A percentile compares a stretch with the other conserved stretches of the same genome.
These are phyloP conservation scores for Alternaria tenuissima DNA, from an alignment of 2,329 filamentous ascomycete genomes.

Conservation along the genomic window DNA sequence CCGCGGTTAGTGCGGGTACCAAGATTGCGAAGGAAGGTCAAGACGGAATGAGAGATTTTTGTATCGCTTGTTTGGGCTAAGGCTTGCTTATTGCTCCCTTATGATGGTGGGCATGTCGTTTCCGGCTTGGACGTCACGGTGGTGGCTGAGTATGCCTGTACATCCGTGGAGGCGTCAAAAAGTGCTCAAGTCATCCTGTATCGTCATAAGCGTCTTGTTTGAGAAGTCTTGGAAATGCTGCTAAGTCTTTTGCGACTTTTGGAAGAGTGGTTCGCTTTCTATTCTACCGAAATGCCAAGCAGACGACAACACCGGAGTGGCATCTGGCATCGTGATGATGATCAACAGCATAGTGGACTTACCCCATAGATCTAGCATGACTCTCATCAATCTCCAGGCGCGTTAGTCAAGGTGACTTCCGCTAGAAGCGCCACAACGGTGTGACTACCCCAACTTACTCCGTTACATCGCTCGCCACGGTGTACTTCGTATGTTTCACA, in stretches of 20 bases:
- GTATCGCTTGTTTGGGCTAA: slow-evolving; percentile 25
- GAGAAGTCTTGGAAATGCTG: background rate
- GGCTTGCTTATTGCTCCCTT: slow-evolving; percentile 5
- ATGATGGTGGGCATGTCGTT: background rate
- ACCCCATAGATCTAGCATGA: slow-evolving; percentile 1
- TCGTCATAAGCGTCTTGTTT: background rate
- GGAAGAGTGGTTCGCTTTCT: background rate
- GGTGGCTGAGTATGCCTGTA: background rate
- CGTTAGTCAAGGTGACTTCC: background rate
- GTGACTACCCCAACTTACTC: background rate
- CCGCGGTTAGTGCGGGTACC: slow-evolving; percentile 12
- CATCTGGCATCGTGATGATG: background rate
- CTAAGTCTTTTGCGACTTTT: background rate
- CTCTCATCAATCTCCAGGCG: background rate
- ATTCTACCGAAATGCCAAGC: slow-evolving; percentile 2
- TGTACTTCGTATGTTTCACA: background rate
- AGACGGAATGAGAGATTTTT: slow-evolving; percentile 14
- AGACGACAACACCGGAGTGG: background rate
- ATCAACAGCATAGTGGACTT: background rate
- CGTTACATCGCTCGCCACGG: slow-evolving; percentile 3
- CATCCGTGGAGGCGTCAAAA: background rate
- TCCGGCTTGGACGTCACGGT: background rate
- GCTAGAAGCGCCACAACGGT: slow-evolving; percentile 1
- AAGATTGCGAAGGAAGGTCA: slow-evolving; percentile 18
- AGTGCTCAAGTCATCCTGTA: background rate